Conservation (phyloP, 2,329 filamentous ascomycete species). For the Lasiodiplodia sp. region DNA sequence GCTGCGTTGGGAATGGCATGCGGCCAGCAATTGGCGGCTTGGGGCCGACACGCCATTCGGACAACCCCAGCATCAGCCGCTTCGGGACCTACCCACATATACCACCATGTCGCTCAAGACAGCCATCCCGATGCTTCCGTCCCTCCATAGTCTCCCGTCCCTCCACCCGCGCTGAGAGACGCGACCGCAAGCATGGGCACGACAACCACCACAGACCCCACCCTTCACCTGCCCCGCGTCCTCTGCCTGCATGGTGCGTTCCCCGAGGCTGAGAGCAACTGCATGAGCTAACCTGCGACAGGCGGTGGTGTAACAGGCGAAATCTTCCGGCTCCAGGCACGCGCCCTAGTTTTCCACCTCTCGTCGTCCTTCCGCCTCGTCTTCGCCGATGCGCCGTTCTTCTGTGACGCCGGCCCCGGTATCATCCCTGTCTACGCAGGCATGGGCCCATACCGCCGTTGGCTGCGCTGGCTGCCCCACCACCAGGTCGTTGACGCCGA, state of each 20-base stretch:
- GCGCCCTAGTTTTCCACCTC: slow-evolving; percentile 61
- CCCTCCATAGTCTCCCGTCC: background rate
- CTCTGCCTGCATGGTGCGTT: slow-evolving; percentile 73
- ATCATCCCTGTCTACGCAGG: slow-evolving; percentile 71
- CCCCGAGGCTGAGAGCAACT: background rate
- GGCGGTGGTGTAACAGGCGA: slow-evolving; percentile 74
- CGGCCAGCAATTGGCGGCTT: slow-evolving; percentile 1
- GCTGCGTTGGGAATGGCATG: background rate
- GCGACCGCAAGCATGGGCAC: slow-evolving; percentile 29
- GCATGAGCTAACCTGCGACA: background rate
- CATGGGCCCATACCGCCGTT: slow-evolving; percentile 69
- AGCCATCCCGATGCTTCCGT: background rate
- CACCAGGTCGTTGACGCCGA: slow-evolving; percentile 63
- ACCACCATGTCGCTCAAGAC: slow-evolving; percentile 1
- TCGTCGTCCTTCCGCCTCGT: slow-evolving; percentile 70
- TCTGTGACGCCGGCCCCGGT: slow-evolving; percentile 66
- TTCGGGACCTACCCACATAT: slow-evolving; percentile 9
- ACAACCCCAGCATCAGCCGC: slow-evolving; percentile 10
- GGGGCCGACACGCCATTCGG: slow-evolving; percentile 5
- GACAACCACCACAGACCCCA: slow-evolving; percentile 37
- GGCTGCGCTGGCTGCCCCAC: slow-evolving; percentile 69
- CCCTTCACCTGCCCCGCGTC: slow-evolving; percentile 66
- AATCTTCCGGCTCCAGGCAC: slow-evolving; percentile 74
- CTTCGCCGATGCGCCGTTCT: slow-evolving; percentile 74
- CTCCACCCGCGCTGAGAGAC: background rate